Base-by-base conservation (phyloP, 163 green algal genomes). In the Dunaliella salina region DNA sequence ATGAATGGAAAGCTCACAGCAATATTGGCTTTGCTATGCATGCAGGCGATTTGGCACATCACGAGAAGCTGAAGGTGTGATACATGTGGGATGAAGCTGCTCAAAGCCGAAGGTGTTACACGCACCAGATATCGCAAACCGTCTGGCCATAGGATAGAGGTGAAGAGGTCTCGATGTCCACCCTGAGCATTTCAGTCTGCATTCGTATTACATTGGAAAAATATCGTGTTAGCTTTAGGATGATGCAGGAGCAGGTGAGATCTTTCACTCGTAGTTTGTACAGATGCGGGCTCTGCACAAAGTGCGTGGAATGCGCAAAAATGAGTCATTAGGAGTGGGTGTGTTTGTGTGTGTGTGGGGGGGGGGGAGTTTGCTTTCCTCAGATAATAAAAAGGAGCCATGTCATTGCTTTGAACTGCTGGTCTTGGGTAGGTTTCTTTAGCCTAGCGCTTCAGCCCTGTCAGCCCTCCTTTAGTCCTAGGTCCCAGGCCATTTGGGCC, bases 111-210 rank as follows among this genome's bases (percentile, higher is more conserved):
- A 50, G 40, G 40, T 8, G 8, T 50, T 50, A 8, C 63, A 75
- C 63, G 22, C 63, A 75, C 63, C 86, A 89, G 17, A 88, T 29
- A 85, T 91, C 88, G n/a, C 84, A 88, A 5, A 99, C 94, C 0
- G 96, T 98, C 89, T 98, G 96, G 0, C 96, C 96, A 45, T 92
- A 85, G 11, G 83, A 93, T 22, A 98, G 86, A 4, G 67, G 25
- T 25, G 91, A 96, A 0, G 33, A 13, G 0, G 92, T 96, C 67
- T 98, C 95, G 0, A 98, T 87, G 82, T 97, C 95, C 32, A 98
- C 95, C 0, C 93, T 87, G 89, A 97, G 69, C 72, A 90, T 26
- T 83, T 83, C 20, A 63, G 25, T 30, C 80, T 67, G 35, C 33
- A 1, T 78, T 81, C 32, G 17, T 17, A 22, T 71, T 30, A n/a